Evolutionary conservation across 2,329 filamentous ascomycete genomes (phyloP).

Genomic region (Sclerotinia spermophila): DNA sequence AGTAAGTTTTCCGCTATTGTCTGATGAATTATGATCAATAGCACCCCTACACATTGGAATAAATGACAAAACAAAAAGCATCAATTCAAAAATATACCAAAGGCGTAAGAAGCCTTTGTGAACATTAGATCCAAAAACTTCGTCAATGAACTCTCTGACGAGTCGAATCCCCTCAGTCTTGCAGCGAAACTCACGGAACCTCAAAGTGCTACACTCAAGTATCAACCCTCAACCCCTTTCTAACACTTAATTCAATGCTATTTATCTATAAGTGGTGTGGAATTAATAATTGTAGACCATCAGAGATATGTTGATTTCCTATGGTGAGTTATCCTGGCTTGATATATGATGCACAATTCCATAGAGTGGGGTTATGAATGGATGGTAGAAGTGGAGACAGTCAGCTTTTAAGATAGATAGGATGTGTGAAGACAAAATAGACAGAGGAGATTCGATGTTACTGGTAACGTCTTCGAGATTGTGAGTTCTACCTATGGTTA

Average conservation of each 20-base stretch:
- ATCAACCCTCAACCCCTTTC: too few relatives aligned
- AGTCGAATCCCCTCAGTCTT: too few relatives aligned
- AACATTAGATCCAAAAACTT: too few relatives aligned
- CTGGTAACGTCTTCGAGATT: background rate
- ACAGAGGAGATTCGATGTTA: background rate
- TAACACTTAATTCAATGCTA: background rate
- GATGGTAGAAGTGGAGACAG: background rate
- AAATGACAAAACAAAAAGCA: too few relatives aligned
- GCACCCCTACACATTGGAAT: too few relatives aligned
- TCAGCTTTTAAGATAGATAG: background rate
- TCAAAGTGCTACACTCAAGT: too few relatives aligned
- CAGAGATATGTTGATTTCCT: background rate
- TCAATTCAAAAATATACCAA: too few relatives aligned
- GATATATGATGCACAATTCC: background rate
- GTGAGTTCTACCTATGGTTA: background rate
- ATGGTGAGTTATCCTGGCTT: background rate
- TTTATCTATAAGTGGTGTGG: background rate
- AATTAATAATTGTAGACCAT: background rate
- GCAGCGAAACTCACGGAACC: too few relatives aligned
- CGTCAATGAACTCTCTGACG: too few relatives aligned
- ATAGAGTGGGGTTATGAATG: background rate
- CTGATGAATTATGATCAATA: background rate
- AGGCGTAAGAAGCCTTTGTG: too few relatives aligned
- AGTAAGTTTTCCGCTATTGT: too few relatives aligned
- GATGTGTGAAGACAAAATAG: background rate